Percentiles rank a stretch among this genome's conserved stretches.
These are phyloP conservation scores for Candida ulmi DNA, from an alignment of 805 yeast species.

Conservation along the genomic window DNA sequence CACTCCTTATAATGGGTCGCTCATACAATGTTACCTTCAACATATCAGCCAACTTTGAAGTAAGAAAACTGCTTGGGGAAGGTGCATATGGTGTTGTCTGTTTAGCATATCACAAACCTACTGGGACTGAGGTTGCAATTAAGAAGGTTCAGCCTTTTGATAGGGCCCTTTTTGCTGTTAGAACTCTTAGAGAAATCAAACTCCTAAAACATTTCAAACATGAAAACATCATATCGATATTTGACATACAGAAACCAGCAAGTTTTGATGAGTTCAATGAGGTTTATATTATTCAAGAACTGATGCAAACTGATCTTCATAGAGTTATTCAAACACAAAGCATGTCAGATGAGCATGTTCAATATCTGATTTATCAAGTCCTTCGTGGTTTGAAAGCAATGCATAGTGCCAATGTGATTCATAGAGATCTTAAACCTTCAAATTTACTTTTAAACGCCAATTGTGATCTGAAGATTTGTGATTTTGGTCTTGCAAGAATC, in stretches of 20 bases:
- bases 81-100: constrained; percentile 97
- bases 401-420: constrained; percentile 92
- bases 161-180: constrained; percentile 78
- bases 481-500: constrained; percentile 79
- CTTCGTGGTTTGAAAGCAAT: constrained; percentile 84
- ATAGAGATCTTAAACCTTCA: constrained; percentile 88
- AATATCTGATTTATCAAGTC: constrained; percentile 88
- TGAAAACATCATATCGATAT: constrained; percentile 84
- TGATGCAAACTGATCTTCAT: constrained; percentile 86
- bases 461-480: constrained; percentile 92
- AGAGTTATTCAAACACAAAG: constrained; percentile 77
- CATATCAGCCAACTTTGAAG: constrained; percentile 82
- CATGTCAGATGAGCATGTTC: constrained; percentile 88
- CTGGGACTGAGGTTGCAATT: constrained; percentile 88
- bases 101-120: constrained; percentile 80
- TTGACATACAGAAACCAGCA: constrained; percentile 84
- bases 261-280: constrained; percentile 74
- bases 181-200: constrained; percentile 88
- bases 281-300: constrained; percentile 81
- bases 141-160: constrained; percentile 93
- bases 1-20: constrained; percentile 7
- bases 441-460: constrained; percentile 82
- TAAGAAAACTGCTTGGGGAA: constrained; percentile 82
- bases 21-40: constrained; percentile 54
- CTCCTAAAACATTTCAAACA: constrained; percentile 85